Conservation (phyloP, 1,139 yeast species). For the Geotrichum europaeum region DNA sequence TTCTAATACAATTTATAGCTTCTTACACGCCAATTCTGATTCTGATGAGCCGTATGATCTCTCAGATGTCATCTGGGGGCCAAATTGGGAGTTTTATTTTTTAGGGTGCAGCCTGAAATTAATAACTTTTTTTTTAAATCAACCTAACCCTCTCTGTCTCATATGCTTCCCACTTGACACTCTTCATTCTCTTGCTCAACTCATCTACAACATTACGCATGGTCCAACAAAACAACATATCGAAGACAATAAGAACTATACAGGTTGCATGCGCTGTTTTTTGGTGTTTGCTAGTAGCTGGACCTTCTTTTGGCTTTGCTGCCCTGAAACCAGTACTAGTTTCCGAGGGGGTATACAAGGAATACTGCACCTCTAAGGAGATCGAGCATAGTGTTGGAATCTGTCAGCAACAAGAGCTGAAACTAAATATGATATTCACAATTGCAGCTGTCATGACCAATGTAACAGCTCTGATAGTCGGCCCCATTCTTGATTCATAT, state of each 20-base stretch:
- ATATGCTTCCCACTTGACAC: background rate
- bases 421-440: slow-evolving; percentile 74
- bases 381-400: slow-evolving; percentile 23
- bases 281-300: slow-evolving; percentile 89
- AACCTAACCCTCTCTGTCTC: background rate
- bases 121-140: background rate
- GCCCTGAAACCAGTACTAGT: slow-evolving; percentile 81
- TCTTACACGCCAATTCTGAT: background rate
- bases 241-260: slow-evolving; percentile 3
- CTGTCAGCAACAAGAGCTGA: slow-evolving; percentile 72
- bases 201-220: background rate
- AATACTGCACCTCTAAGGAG: slow-evolving; percentile 43
- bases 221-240: slow-evolving; percentile 9
- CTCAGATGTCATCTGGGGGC: too few relatives aligned
- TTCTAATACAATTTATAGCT: background rate
- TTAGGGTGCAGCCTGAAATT: background rate
- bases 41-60: too few relatives aligned
- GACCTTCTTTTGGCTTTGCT: slow-evolving; percentile 87
- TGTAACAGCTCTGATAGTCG: slow-evolving; percentile 73
- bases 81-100: too few relatives aligned
- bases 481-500: slow-evolving; percentile 62
- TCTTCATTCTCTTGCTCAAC: background rate
- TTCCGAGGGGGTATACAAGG: slow-evolving; percentile 64
- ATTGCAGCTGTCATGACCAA: slow-evolving; percentile 82
- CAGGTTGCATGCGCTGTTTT: slow-evolving; percentile 64